A percentile compares a stretch with the other conserved stretches of the same genome.
phyloP scores from a whole-genome alignment of 1,284 basidiomycete species.

The Sanghuangporus baumii region DNA sequence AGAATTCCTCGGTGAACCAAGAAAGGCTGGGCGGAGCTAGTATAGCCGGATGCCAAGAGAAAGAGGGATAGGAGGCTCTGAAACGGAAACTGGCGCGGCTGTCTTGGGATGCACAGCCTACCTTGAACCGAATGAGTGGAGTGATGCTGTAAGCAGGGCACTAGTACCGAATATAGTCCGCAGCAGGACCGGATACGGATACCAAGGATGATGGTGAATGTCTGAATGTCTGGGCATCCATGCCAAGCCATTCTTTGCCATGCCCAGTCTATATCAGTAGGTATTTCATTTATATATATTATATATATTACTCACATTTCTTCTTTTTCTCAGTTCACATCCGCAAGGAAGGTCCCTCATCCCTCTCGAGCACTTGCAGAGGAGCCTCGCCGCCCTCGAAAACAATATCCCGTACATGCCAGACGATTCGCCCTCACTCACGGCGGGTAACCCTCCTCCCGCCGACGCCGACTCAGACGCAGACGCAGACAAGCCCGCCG shows the following conservation, averaged over 20 bases:
- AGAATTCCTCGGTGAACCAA: too few relatives aligned
- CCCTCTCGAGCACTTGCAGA: constrained; percentile 6
- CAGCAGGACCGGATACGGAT: neutral
- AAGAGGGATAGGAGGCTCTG: too few relatives aligned
- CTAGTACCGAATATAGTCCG: neutral
- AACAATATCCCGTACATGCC: neutral
- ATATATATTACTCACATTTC: neutral
- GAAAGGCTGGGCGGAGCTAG: too few relatives aligned
- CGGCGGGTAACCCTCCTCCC: neutral
- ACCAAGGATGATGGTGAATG: neutral
- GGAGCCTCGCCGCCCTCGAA: constrained; percentile 3
- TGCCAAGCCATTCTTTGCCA: neutral
- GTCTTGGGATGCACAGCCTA: too few relatives aligned
- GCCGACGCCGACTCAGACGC: neutral
- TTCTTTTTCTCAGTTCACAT: neutral
- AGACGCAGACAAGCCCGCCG: neutral
- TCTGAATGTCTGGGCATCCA: neutral
- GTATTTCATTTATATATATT: neutral
- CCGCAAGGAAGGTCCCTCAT: constrained; percentile 2
- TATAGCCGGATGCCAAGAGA: too few relatives aligned
- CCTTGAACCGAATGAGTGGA: neutral
- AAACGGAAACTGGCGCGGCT: too few relatives aligned
- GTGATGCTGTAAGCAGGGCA: neutral
- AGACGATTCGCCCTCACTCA: neutral
- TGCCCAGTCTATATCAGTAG: too few relatives aligned